phyloP scores from a whole-genome alignment of 176 grass and related monocot species.

The Juncus inflexus region DNA sequence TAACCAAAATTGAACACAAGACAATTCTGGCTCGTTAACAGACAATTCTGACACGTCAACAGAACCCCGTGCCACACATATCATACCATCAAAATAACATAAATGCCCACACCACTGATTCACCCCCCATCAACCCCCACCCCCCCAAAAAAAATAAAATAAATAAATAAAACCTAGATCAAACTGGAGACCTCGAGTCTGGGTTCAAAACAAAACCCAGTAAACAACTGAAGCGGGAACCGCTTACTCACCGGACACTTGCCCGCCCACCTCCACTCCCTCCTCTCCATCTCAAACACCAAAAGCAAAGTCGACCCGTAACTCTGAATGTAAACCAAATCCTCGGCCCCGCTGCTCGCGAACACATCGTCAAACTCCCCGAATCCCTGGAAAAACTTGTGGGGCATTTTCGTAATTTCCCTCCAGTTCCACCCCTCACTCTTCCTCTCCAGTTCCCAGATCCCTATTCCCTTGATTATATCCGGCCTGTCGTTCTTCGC shows the following conservation, averaged over 20 bases:
- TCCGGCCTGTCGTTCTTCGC: constrained; percentile 85
- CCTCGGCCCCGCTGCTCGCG: constrained; percentile 62
- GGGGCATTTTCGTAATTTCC: constrained; percentile 77
- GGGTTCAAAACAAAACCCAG: constrained; percentile 92
- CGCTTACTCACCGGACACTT: constrained; percentile 80
- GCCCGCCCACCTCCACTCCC: constrained; percentile 73
- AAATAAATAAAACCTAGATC: constrained; percentile 27
- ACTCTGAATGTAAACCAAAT: constrained; percentile 87
- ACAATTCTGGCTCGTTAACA: too few relatives aligned
- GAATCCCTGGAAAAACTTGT: constrained; percentile 92
- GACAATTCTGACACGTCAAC: too few relatives aligned
- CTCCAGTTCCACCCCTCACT: constrained; percentile 48
- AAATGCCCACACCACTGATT: too few relatives aligned
- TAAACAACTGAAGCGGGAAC: constrained; percentile 91
- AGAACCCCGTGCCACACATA: too few relatives aligned
- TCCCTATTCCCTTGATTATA: constrained; percentile 91
- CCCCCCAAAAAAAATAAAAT: neutral
- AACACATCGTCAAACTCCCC: constrained; percentile 94
- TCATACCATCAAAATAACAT: too few relatives aligned
- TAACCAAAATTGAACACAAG: too few relatives aligned
- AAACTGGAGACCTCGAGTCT: constrained; percentile 64
- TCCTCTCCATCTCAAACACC: constrained; percentile 68
- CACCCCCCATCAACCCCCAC: neutral
- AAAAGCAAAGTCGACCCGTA: constrained; percentile 78
- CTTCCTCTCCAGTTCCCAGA: constrained; percentile 74